phyloP scores from a whole-genome alignment of 73 alveolate genomes.

The Paramecium octaurelia region DNA sequence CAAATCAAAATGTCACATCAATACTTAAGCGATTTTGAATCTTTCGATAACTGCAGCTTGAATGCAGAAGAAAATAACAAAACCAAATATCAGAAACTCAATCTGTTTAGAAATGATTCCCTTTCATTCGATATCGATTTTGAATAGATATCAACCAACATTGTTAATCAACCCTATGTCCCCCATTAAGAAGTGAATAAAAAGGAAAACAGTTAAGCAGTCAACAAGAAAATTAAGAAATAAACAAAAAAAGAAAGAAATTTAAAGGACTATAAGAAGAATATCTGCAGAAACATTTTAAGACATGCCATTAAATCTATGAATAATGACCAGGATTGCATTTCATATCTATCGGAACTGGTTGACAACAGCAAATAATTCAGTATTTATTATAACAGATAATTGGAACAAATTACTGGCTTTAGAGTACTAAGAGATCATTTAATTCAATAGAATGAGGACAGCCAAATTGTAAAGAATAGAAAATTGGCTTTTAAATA shows the following conservation, averaged over 20 bases:
- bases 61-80: neutral
- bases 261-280: conserved; percentile 1
- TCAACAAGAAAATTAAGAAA: neutral
- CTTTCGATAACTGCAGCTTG: neutral
- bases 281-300: conserved; percentile 18
- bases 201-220: neutral
- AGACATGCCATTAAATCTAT: conserved; percentile 46
- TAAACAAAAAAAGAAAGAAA: neutral
- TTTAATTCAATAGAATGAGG: neutral
- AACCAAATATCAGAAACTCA: neutral
- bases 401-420: conserved; percentile 31
- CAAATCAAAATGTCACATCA: neutral
- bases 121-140: neutral
- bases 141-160: neutral
- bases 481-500: conserved; percentile 10
- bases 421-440: conserved; percentile 3
- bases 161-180: neutral
- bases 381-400: neutral
- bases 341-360: neutral
- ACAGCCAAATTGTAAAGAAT: neutral
- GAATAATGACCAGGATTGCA: neutral
- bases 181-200: neutral
- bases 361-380: conserved; percentile 3
- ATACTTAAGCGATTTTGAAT: neutral
- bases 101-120: neutral